phyloP scores from a whole-genome alignment of 768 basidiomycete species.

The Rhodocollybia butyracea region DNA sequence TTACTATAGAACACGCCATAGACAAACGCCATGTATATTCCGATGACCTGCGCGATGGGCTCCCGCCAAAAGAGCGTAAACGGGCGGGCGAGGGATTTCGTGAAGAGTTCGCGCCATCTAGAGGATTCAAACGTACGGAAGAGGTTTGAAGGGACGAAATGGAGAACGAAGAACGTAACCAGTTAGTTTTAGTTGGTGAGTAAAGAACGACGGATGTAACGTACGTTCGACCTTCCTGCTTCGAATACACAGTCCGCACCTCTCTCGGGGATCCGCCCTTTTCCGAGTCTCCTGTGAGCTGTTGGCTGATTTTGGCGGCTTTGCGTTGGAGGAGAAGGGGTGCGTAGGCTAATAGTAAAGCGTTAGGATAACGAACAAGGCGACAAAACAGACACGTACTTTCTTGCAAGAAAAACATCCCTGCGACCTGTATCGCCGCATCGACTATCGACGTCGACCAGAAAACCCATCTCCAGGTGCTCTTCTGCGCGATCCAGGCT shows the following conservation, averaged over 20 bases:
- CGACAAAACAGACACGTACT: slow-evolving; percentile 37
- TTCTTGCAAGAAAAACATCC: slow-evolving; percentile 59
- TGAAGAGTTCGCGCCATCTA: slow-evolving; percentile 34
- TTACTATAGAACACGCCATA: slow-evolving; percentile 61
- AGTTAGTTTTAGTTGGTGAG: background rate
- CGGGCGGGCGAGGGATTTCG: slow-evolving; percentile 57
- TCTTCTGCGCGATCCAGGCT: slow-evolving; percentile 42
- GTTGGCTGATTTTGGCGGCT: slow-evolving; percentile 41
- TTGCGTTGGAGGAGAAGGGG: slow-evolving; percentile 49
- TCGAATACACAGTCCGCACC: slow-evolving; percentile 51
- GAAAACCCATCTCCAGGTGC: slow-evolving; percentile 78
- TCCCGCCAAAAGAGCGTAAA: slow-evolving; percentile 60
- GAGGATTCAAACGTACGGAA: background rate
- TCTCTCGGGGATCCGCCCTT: slow-evolving; percentile 29
- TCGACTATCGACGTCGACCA: slow-evolving; percentile 65
- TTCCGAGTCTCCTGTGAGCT: slow-evolving; percentile 39
- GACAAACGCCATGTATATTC: slow-evolving; percentile 65
- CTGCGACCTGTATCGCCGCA: slow-evolving; percentile 49
- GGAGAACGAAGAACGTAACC: background rate
- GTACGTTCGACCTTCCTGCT: slow-evolving; percentile 8
- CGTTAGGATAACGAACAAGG: slow-evolving; percentile 22
- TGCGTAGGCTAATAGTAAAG: slow-evolving; percentile 34
- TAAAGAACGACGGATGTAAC: no score
- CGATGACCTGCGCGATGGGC: slow-evolving; percentile 65
- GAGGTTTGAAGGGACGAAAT: background rate